Base-by-base conservation (phyloP, 1,139 yeast genomes). In the Lodderomyces metapsilosis region DNA sequence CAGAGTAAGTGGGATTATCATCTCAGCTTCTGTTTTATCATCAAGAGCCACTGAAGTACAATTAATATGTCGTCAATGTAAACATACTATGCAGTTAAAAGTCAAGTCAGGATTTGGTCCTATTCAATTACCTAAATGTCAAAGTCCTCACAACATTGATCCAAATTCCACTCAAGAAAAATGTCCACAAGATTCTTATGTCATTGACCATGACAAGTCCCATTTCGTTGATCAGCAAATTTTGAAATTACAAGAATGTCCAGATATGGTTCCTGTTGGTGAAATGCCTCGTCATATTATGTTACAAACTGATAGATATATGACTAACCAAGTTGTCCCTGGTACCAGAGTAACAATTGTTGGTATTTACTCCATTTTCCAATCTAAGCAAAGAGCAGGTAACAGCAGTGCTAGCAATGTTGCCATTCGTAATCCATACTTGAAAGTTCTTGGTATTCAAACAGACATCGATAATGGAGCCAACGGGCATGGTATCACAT, bases 211-310 rank as follows among this genome's bases (percentile, higher is more conserved):
- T 61, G 98, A 92, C 59, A 87, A 88, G 58, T 89, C 97, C 1
- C 72, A 79, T 13, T 94, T 91, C 59, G 85, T 92, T 43, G 98
- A 94, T 63, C 98, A 94, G 61, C 99, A 94, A 62, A 82, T 86
- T 20, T 74, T 94, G 56, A 94, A 94, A 60, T 73, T 94, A 42
- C 99, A 92, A 61, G 99, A 92, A 59, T 77, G 95, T 12, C 98
- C 98, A 11, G 98, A 92, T 61, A 86, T 88, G 84, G 98, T 92
- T 1, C 99, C 98, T 2, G 96, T 92, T 16, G 98, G 99, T 49
- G 99, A 92, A 68, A 85, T 92, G 91, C 99, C 99, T 11, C 80
- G 99, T 53, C 96, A 92, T 56, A 85, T 94, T 39, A 63, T 88
- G 47, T 72, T 94, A 52, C 88, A 94, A 39, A 88, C 91, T 16